Conservation (phyloP, 768 basidiomycete genomes). For the Calvatia gigantea region DNA sequence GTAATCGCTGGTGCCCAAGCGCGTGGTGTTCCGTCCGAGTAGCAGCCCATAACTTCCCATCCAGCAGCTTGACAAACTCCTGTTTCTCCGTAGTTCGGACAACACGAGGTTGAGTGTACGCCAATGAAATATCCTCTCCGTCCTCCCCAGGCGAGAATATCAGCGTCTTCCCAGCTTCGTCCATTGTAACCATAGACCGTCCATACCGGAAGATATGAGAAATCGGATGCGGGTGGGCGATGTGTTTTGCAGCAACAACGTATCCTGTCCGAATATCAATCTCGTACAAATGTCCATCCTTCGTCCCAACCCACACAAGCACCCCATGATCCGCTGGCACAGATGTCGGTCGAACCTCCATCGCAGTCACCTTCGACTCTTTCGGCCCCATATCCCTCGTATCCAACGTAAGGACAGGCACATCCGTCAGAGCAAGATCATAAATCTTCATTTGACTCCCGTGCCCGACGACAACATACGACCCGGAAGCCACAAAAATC, state of each 20-base stretch:
- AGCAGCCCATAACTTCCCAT: conserved; percentile 83
- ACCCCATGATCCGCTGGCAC: conserved; percentile 49
- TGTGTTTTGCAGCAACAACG: conserved; percentile 53
- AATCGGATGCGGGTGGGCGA: conserved; percentile 64
- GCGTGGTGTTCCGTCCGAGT: conserved; percentile 38
- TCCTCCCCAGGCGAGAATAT: conserved; percentile 55
- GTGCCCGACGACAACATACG: conserved; percentile 54
- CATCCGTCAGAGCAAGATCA: conserved; percentile 47
- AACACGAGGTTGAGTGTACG: conserved; percentile 48
- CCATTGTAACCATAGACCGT: conserved; percentile 71
- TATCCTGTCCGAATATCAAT: conserved; percentile 64
- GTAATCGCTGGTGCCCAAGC: conserved; percentile 41
- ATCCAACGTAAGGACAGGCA: conserved; percentile 49
- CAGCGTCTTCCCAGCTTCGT: conserved; percentile 81
- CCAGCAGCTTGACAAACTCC: conserved; percentile 73
- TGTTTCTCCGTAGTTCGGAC: conserved; percentile 77
- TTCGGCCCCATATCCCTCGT: conserved; percentile 60
- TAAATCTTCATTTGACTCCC: conserved; percentile 61
- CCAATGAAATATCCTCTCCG: conserved; percentile 41
- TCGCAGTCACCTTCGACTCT: conserved; percentile 67
- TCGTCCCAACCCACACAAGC: conserved; percentile 84
- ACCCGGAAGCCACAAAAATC: conserved; percentile 52
- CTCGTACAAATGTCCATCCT: conserved; percentile 86
- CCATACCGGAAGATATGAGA: conserved; percentile 73
- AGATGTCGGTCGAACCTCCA: conserved; percentile 68